These are phyloP conservation scores for Septoria linicola DNA, from an alignment of 2,329 filamentous ascomycete genomes.

Conservation along the genomic window DNA sequence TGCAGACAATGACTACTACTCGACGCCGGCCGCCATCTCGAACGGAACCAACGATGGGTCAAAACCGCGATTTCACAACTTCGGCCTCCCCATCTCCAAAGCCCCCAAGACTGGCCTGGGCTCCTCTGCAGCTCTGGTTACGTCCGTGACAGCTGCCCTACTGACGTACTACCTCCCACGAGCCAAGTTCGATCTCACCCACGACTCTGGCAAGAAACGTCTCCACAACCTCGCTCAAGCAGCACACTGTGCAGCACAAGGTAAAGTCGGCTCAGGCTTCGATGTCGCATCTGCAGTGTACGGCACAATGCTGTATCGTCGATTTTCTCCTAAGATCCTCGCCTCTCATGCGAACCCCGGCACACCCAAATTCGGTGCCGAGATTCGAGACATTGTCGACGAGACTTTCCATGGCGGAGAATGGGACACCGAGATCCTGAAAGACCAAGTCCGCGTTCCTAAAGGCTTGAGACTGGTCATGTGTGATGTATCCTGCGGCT, in stretches of 20 bases:
- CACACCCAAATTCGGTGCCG: conserved; percentile 62
- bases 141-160: conserved; percentile 74
- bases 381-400: conserved; percentile 66
- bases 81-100: conserved; percentile 69
- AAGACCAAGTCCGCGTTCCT: conserved; percentile 70
- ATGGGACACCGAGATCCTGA: conserved; percentile 80
- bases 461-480: conserved; percentile 75
- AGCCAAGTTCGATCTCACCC: conserved; percentile 56
- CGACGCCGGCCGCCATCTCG: conserved; percentile 54
- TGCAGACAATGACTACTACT: conserved; percentile 97
- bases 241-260: conserved; percentile 91
- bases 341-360: conserved; percentile 65
- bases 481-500: conserved; percentile 95
- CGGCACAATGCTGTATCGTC: conserved; percentile 83
- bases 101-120: conserved; percentile 96
- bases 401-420: conserved; percentile 47
- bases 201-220: conserved; percentile 55
- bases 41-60: conserved; percentile 24
- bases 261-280: conserved; percentile 93
- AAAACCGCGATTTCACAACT: conserved; percentile 66
- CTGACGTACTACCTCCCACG: conserved; percentile 70
- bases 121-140: conserved; percentile 91
- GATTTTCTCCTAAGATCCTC: conserved; percentile 83
- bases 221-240: conserved; percentile 94
- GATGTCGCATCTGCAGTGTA: conserved; percentile 92